Percentiles rank a stretch among this genome's conserved stretches.
Conservation (phyloP, 2,329 filamentous ascomycete genomes). For the Sarocladiaceae sp. region DNA sequence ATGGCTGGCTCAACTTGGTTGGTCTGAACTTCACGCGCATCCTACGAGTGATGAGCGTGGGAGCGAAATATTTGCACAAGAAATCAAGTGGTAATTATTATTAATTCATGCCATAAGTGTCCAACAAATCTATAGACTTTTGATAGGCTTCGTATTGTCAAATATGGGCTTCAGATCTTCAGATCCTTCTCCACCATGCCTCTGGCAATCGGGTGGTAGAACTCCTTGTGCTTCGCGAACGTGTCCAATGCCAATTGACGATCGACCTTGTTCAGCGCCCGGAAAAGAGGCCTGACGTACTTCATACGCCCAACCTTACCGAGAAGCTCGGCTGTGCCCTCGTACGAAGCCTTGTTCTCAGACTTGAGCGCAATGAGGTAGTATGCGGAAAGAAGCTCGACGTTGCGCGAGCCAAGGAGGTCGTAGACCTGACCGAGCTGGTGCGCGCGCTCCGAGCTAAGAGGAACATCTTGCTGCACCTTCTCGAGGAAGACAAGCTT, state of each 20-base stretch:
- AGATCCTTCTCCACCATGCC: conserved; percentile 85
- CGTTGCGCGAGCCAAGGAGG: conserved; percentile 71
- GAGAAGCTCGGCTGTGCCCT: conserved; percentile 69
- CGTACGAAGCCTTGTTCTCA: conserved; percentile 63
- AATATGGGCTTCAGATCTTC: conserved; percentile 28
- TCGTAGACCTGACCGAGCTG: conserved; percentile 72
- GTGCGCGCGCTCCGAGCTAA: conserved; percentile 63
- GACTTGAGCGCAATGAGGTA: conserved; percentile 75
- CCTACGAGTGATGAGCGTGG: no score
- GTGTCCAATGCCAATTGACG: conserved; percentile 71
- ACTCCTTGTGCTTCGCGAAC: conserved; percentile 82
- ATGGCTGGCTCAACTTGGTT: conserved; percentile 38
- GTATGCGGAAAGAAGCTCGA: conserved; percentile 80
- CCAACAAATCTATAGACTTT: no score
- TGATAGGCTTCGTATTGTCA: no score
- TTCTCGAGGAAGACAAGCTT: conserved; percentile 85
- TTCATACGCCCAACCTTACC: conserved; percentile 92
- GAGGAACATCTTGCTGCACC: conserved; percentile 59
- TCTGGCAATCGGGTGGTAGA: conserved; percentile 93
- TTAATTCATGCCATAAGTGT: no score
- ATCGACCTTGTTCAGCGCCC: conserved; percentile 71
- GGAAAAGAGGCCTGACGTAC: conserved; percentile 85
- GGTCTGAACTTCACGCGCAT: no score
- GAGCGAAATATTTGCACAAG: no score
- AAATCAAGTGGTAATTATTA: no score